phyloP scores from a whole-genome alignment of 495 filamentous ascomycete genomes.

The Daldinia childiae region DNA sequence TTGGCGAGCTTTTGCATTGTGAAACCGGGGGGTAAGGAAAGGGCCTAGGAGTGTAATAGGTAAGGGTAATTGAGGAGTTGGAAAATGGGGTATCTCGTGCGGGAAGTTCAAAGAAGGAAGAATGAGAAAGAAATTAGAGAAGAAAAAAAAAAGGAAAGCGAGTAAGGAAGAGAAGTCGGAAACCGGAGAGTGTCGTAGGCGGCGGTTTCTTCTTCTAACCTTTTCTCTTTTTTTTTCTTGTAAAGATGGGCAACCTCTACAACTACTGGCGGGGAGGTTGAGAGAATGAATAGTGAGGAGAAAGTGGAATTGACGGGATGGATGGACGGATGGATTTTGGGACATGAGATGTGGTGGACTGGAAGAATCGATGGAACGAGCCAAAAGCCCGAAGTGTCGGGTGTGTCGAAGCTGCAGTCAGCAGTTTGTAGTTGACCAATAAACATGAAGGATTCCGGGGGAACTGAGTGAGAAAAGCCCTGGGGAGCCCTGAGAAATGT shows the following conservation, averaged over 20 bases:
- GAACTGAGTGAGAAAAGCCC: slow-evolving; percentile 16
- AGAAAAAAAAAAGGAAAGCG: slow-evolving; percentile 34
- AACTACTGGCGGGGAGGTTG: slow-evolving; percentile 44
- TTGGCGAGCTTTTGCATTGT: slow-evolving; percentile 94
- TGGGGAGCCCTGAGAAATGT: slow-evolving; percentile 23
- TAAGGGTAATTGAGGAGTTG: slow-evolving; percentile 23
- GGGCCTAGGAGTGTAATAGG: slow-evolving; percentile 38
- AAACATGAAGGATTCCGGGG: neutral
- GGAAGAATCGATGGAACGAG: slow-evolving; percentile 43
- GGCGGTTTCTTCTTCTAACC: slow-evolving; percentile 30
- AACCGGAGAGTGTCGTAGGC: slow-evolving; percentile 44
- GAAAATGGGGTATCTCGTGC: slow-evolving; percentile 39
- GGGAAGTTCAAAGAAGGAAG: slow-evolving; percentile 30
- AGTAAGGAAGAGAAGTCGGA: slow-evolving; percentile 45
- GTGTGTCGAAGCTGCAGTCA: slow-evolving; percentile 42
- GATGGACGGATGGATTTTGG: slow-evolving; percentile 46
- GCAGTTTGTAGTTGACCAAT: slow-evolving; percentile 25
- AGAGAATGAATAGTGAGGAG: slow-evolving; percentile 50
- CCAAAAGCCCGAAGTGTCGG: slow-evolving; percentile 43
- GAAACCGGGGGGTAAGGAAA: slow-evolving; percentile 43
- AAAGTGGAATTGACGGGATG: slow-evolving; percentile 51
- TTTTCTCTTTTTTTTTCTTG: slow-evolving; percentile 46
- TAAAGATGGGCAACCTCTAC: slow-evolving; percentile 39
- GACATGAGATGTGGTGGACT: slow-evolving; percentile 36
- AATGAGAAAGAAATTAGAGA: slow-evolving; percentile 18